Conservation (phyloP, 495 filamentous ascomycete genomes). For the Neurospora sublineolata region DNA sequence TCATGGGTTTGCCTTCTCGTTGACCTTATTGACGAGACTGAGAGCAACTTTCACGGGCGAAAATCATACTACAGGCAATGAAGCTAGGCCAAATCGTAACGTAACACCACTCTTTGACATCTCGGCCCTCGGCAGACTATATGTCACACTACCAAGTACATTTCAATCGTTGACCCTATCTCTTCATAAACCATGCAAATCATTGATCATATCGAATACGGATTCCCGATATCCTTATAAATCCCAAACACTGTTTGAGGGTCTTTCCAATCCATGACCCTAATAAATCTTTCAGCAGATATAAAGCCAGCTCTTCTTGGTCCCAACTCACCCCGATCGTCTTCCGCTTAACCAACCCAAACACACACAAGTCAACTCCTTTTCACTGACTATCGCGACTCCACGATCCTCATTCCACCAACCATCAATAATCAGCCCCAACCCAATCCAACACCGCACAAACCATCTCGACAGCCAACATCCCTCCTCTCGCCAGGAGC, state of each 20-base stretch:
- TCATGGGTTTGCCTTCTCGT: neutral
- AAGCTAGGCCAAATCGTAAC: neutral
- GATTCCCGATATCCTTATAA: neutral
- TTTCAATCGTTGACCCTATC: neutral
- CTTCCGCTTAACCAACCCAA: neutral
- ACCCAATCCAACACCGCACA: slow-evolving; percentile 25
- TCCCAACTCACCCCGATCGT: neutral
- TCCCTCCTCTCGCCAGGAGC: slow-evolving; percentile 11
- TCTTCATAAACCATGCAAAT: neutral
- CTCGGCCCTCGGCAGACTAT: neutral
- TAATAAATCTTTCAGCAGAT: neutral
- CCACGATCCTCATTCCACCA: neutral
- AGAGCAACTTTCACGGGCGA: neutral
- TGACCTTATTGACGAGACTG: neutral
- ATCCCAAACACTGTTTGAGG: neutral
- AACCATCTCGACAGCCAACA: slow-evolving; percentile 17
- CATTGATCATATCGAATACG: neutral
- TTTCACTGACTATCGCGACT: neutral
- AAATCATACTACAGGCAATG: neutral
- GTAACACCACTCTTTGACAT: neutral
- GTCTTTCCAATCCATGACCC: neutral
- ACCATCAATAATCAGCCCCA: slow-evolving; percentile 19
- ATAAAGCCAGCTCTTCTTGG: neutral
- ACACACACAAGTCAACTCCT: neutral
- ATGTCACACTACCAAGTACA: neutral